Conservation (phyloP, 192 early-diverging fungal genomes). For the Backusella parvicylindrica region DNA sequence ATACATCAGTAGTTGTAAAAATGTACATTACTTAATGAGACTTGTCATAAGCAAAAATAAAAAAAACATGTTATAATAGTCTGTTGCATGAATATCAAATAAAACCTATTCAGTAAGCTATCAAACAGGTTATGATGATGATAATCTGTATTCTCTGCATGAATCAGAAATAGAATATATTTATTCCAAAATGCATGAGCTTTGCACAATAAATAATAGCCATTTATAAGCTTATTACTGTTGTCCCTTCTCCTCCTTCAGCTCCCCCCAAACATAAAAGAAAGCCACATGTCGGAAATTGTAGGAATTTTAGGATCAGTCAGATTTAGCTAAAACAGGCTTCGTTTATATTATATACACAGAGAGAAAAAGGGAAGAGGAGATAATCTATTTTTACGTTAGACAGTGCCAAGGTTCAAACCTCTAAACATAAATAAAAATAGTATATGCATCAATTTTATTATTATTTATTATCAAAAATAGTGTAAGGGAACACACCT, state of each 20-base stretch:
- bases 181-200: slow-evolving; percentile 1
- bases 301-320: background rate
- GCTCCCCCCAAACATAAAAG: background rate
- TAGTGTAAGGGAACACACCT: background rate
- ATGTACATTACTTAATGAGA: background rate
- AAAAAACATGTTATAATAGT: background rate
- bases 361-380: background rate
- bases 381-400: background rate
- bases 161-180: background rate
- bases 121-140: background rate
- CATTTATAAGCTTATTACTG: slow-evolving; percentile 1
- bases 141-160: background rate
- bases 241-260: too few species aligned
- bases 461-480: background rate
- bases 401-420: background rate
- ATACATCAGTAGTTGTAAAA: background rate
- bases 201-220: background rate
- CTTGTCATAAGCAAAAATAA: background rate
- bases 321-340: background rate
- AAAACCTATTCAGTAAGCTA: background rate
- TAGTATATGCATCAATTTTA: background rate
- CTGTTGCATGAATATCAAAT: background rate
- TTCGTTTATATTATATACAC: background rate
- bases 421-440: background rate
- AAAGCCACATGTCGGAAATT: slow-evolving; percentile 1